phyloP scores from a whole-genome alignment of 2,329 filamentous ascomycete species.

The Aureobasidium vineae region DNA sequence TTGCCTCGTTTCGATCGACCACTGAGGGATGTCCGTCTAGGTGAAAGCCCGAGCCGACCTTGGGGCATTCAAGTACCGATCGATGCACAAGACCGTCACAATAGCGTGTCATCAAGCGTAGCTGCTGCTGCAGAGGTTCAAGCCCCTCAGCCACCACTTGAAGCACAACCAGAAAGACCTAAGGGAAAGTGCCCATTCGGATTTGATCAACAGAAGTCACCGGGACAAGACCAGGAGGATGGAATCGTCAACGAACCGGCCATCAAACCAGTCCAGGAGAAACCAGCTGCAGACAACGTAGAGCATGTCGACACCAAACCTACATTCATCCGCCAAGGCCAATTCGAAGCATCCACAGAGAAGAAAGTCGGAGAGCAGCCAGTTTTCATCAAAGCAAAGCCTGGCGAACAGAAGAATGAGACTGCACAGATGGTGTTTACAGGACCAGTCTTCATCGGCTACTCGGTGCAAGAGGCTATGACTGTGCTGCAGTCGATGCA shows the following conservation, averaged over 20 bases:
- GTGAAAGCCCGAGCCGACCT: constrained; percentile 87
- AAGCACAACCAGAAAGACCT: constrained; percentile 27
- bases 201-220: constrained; percentile 29
- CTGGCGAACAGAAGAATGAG: constrained; percentile 29
- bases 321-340: neutral
- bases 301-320: constrained; percentile 17
- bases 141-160: neutral
- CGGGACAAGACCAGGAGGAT: neutral
- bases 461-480: constrained; percentile 78
- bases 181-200: constrained; percentile 59
- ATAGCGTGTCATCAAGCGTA: constrained; percentile 41
- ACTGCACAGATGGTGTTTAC: constrained; percentile 78
- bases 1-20: constrained; percentile 77
- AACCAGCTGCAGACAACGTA: neutral
- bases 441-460: constrained; percentile 91
- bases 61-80: constrained; percentile 84
- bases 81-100: constrained; percentile 45
- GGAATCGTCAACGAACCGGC: neutral
- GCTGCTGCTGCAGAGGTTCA: constrained; percentile 28
- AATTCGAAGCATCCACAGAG: neutral
- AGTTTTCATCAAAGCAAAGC: constrained; percentile 13
- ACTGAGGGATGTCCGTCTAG: constrained; percentile 84
- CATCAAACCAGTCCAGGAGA: neutral
- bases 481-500: constrained; percentile 60
- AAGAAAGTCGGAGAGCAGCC: neutral